A percentile compares a stretch with the other conserved stretches of the same genome.
Conservation (phyloP, 129 eudicot genomes). For the Chrysanthemum makinoi region DNA sequence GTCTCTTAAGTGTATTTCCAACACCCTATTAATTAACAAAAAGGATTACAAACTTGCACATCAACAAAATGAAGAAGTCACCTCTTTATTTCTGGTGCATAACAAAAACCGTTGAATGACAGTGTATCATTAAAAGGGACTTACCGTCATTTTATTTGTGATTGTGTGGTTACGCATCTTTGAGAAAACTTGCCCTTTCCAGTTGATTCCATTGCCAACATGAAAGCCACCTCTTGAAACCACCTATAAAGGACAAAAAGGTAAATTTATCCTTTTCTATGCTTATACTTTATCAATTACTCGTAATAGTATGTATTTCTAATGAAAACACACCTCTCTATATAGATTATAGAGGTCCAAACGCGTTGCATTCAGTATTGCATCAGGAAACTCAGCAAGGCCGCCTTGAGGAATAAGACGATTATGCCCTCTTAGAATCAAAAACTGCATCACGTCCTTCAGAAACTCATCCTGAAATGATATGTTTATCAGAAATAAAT, state of each 20-base stretch:
- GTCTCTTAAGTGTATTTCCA: too few relatives aligned
- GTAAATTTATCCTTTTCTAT: not conserved
- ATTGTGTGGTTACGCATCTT: conserved; percentile 98
- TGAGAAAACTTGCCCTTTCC: conserved; percentile 99
- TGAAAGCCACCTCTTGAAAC: conserved; percentile 99
- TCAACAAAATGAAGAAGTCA: not conserved
- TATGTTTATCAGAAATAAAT: not conserved
- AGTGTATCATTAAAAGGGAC: conserved; percentile 8
- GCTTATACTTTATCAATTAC: not conserved
- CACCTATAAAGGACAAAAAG: conserved; percentile 50
- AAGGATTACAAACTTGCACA: conserved; percentile 59
- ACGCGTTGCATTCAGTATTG: conserved; percentile 93
- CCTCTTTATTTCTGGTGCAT: not conserved
- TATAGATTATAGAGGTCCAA: conserved; percentile 91
- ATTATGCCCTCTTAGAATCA: conserved; percentile 90
- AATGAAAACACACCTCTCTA: conserved; percentile 63
- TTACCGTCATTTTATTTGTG: conserved; percentile 97
- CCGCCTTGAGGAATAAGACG: conserved; percentile 99
- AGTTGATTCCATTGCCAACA: conserved; percentile 98
- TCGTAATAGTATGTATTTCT: not conserved
- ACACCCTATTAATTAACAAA: too few relatives aligned
- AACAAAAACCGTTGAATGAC: not conserved
- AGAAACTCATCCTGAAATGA: conserved; percentile 81
- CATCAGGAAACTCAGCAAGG: conserved; percentile 97
- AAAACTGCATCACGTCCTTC: conserved; percentile 94